phyloP scores from a whole-genome alignment of 2,329 filamentous ascomycete species.

The Lojkania enalia region DNA sequence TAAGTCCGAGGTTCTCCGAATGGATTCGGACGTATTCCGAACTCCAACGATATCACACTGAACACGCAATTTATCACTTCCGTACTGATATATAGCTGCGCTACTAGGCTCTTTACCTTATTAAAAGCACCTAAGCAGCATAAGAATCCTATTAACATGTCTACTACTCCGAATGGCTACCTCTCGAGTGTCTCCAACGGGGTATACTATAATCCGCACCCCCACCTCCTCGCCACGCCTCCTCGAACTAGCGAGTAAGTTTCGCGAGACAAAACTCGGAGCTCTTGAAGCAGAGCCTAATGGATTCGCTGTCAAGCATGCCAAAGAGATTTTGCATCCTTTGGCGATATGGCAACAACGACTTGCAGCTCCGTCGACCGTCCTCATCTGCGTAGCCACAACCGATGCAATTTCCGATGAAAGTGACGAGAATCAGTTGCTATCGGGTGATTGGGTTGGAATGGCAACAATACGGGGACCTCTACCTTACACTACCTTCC shows the following conservation, averaged over 20 bases:
- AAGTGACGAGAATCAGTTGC: slow-evolving; percentile 14
- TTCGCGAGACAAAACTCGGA: slow-evolving; percentile 18
- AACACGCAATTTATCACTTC: no score
- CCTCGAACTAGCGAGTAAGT: slow-evolving; percentile 17
- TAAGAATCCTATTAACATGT: no score
- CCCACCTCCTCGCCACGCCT: slow-evolving; percentile 11
- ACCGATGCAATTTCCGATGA: neutral
- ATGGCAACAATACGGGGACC: slow-evolving; percentile 22
- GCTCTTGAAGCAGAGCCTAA: slow-evolving; percentile 22
- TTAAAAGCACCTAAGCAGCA: no score
- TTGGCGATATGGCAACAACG: slow-evolving; percentile 18
- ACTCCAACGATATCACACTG: no score
- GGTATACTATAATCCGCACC: slow-evolving; percentile 19
- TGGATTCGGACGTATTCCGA: no score
- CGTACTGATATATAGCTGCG: no score
- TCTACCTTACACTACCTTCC: slow-evolving; percentile 17
- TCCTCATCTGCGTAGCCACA: slow-evolving; percentile 11
- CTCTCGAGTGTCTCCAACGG: neutral
- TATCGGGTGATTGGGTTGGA: slow-evolving; percentile 22
- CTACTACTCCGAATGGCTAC: no score
- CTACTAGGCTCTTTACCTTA: no score
- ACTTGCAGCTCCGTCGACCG: slow-evolving; percentile 7
- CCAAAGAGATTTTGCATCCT: slow-evolving; percentile 15
- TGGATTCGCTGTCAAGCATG: slow-evolving; percentile 17
- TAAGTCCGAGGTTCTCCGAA: no score